Conservation (phyloP, 768 basidiomycete species). For the Tephrocybe sp. region DNA sequence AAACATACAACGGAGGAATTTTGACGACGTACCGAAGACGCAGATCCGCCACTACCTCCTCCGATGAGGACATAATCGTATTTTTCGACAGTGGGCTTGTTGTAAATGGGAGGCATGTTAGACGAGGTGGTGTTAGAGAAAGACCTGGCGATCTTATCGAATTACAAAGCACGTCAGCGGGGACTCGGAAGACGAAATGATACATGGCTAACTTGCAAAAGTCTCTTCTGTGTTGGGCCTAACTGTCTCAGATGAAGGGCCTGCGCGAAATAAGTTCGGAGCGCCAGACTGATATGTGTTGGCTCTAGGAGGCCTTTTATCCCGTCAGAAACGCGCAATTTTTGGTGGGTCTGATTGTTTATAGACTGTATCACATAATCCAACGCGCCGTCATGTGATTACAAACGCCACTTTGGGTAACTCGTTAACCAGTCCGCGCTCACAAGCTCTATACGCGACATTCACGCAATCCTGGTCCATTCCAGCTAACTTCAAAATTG, state of each 20-base stretch:
- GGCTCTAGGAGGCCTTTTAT: constrained; percentile 24
- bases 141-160: constrained; percentile 45
- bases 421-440: no score
- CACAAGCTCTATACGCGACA: no score
- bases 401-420: no score
- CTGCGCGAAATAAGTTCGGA: constrained; percentile 18
- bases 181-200: constrained; percentile 1
- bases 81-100: constrained; percentile 59
- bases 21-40: constrained; percentile 64
- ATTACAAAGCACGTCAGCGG: constrained; percentile 19
- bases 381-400: constrained; percentile 1
- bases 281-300: constrained; percentile 25
- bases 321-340: constrained; percentile 14
- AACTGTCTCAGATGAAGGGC: constrained; percentile 9
- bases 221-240: constrained; percentile 16
- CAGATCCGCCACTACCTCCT: constrained; percentile 93
- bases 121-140: constrained; percentile 35
- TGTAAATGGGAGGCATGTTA: constrained; percentile 72
- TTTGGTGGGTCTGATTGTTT: constrained; percentile 7
- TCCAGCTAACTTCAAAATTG: no score
- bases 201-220: constrained; percentile 17
- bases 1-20: constrained; percentile 2
- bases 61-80: constrained; percentile 91
- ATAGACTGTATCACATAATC: constrained; percentile 3
- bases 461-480: no score